These are phyloP conservation scores for Colletotrichum cuscutae DNA, from an alignment of 2,329 filamentous ascomycete species.

Conservation along the genomic window DNA sequence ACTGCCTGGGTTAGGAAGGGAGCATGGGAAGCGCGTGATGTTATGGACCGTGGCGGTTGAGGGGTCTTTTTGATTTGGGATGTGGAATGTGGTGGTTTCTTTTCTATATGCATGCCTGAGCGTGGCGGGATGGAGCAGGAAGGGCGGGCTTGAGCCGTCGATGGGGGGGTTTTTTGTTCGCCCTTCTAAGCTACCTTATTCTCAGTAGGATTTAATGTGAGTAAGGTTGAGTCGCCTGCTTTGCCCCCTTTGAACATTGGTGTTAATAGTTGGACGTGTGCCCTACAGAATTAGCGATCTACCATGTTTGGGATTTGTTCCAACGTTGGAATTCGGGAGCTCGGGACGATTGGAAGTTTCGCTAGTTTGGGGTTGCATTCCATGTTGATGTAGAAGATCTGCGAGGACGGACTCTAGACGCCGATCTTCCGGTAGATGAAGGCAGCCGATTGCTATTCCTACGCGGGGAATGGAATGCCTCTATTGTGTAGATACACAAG, in stretches of 20 bases:
- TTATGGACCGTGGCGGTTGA: not conserved
- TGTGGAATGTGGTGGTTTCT: not conserved
- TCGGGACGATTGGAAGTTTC: not conserved
- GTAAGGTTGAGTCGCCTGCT: not conserved
- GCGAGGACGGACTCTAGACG: not conserved
- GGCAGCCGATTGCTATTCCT: not conserved
- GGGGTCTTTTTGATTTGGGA: not conserved
- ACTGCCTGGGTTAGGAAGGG: not conserved
- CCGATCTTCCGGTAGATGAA: not conserved
- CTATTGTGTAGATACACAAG: too few relatives aligned
- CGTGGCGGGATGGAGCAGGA: not conserved
- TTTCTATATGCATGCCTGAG: constrained; percentile 12
- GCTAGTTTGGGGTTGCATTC: not conserved
- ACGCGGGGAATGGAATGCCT: too few relatives aligned
- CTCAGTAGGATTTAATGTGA: too few relatives aligned
- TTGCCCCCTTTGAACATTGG: not conserved
- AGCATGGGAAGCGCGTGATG: not conserved
- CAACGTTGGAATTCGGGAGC: not conserved
- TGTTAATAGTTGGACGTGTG: too few relatives aligned
- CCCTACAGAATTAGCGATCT: not conserved
- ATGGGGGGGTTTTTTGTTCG: not conserved
- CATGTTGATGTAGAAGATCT: not conserved
- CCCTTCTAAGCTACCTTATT: not conserved
- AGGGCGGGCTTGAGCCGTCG: not conserved
- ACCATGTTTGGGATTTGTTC: not conserved